Evolutionary conservation across 371 early-diverging fungal genomes (phyloP).

Genomic region (Umbelopsis sp.): DNA sequence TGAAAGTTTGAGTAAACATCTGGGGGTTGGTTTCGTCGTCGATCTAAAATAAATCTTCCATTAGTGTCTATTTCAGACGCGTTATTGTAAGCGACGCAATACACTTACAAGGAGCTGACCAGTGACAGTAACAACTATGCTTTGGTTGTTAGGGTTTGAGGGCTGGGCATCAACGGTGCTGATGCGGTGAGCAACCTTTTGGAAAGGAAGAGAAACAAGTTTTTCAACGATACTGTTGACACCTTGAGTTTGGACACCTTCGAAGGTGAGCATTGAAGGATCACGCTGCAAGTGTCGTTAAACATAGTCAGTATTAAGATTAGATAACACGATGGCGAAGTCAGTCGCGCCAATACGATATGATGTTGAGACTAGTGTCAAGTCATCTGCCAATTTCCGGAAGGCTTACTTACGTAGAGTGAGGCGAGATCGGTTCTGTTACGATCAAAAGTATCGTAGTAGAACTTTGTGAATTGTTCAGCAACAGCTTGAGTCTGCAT

Average conservation of each 20-base stretch:
- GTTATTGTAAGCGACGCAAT: neutral
- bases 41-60: conserved; percentile 44
- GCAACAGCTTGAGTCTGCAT: conserved; percentile 62
- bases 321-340: neutral
- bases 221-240: conserved; percentile 71
- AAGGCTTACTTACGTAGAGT: conserved; percentile 77
- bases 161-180: conserved; percentile 84
- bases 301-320: neutral
- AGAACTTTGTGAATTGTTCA: conserved; percentile 75
- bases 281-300: conserved; percentile 58
- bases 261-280: conserved; percentile 86
- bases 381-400: neutral
- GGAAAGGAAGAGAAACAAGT: conserved; percentile 81
- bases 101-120: conserved; percentile 79
- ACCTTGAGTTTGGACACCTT: conserved; percentile 71
- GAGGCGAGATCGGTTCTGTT: conserved; percentile 62
- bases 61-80: conserved; percentile 13
- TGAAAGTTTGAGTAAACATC: conserved; percentile 86
- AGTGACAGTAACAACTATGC: conserved; percentile 81
- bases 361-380: conserved; percentile 1
- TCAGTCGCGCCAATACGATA: neutral
- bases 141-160: conserved; percentile 46
- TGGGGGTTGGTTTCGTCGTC: conserved; percentile 81
- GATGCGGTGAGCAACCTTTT: conserved; percentile 68
- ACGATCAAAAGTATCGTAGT: conserved; percentile 84